Evolutionary conservation across 495 filamentous ascomycete species (phyloP).

Genomic region (Jackrogersella minutella): DNA sequence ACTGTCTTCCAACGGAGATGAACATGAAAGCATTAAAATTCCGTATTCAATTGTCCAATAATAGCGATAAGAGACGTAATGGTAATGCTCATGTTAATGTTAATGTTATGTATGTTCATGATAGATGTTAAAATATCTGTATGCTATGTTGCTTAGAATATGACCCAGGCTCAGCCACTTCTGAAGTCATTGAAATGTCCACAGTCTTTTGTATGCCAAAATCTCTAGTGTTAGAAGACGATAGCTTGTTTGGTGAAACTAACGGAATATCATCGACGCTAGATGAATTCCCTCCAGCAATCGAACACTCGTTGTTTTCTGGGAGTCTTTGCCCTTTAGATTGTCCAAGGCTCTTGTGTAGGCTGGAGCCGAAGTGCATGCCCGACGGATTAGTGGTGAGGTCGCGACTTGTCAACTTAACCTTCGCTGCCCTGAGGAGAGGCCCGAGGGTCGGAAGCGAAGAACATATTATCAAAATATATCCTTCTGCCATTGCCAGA

Average conservation of each 20-base stretch:
- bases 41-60: no score
- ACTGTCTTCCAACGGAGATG: neutral
- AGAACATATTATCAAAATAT: conserved; percentile 42
- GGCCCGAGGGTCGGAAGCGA: conserved; percentile 42
- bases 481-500: conserved; percentile 41
- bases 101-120: conserved; percentile 6
- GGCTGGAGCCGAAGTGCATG: conserved; percentile 9
- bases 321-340: conserved; percentile 19
- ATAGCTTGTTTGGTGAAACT: conserved; percentile 16
- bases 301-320: conserved; percentile 22
- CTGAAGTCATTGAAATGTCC: conserved; percentile 26
- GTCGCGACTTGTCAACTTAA: conserved; percentile 31
- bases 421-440: conserved; percentile 32
- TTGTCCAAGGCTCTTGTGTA: conserved; percentile 15
- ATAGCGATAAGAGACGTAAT: no score
- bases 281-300: conserved; percentile 26
- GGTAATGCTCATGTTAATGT: no score
- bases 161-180: conserved; percentile 2
- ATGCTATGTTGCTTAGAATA: neutral
- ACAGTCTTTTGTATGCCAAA: conserved; percentile 27
- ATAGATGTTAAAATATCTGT: conserved; percentile 17
- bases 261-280: conserved; percentile 38
- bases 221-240: neutral
- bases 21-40: conserved; percentile 1
- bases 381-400: conserved; percentile 18